These are phyloP conservation scores for Stephania yunnanensis DNA, from an alignment of 164 flowering plant genomes.

Conservation along the genomic window DNA sequence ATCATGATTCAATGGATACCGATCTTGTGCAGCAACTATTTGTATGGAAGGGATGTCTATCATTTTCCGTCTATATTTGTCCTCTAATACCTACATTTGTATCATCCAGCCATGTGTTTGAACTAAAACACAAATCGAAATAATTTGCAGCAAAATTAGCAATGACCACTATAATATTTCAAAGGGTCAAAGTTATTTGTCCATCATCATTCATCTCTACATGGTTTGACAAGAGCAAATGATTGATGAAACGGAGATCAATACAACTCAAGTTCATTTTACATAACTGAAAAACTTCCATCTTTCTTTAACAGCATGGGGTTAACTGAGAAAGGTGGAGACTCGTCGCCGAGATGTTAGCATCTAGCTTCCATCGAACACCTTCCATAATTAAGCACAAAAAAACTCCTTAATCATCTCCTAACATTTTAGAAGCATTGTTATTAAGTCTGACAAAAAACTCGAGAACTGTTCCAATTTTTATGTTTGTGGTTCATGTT, in stretches of 20 bases:
- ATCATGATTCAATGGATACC: too few relatives aligned
- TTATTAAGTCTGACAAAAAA: neutral
- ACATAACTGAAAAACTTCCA: neutral
- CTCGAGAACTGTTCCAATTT: neutral
- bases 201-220: neutral
- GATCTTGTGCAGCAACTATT: too few relatives aligned
- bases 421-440: neutral
- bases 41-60: too few relatives aligned
- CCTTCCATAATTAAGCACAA: neutral
- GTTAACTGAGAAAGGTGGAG: neutral
- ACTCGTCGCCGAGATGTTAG: neutral
- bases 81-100: too few relatives aligned
- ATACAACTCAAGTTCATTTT: neutral
- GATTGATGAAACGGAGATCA: neutral
- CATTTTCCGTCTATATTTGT: too few relatives aligned
- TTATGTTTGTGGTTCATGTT: neutral
- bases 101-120: too few relatives aligned
- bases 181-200: neutral
- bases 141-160: neutral
- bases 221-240: neutral
- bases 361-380: neutral
- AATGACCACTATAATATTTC: neutral
- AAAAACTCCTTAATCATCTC: neutral
- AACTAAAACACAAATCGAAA: neutral
- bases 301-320: constrained; percentile 1